phyloP scores from a whole-genome alignment of 306 rosid species.

The Fagus crenata region DNA sequence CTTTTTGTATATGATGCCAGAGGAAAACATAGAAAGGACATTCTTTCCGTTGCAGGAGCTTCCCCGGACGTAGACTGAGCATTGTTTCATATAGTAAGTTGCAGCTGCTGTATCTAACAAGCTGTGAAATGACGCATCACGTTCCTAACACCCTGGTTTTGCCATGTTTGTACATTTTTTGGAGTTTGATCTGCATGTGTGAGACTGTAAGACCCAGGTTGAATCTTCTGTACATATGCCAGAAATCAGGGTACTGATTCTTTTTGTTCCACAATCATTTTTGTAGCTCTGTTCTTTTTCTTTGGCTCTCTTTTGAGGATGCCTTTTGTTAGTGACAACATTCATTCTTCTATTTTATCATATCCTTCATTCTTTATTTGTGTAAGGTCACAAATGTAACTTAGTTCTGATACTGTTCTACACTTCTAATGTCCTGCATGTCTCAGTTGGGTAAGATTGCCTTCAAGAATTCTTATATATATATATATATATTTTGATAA shows the following conservation, averaged over 20 bases:
- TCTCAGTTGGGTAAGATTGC: not conserved
- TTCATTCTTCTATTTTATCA: not conserved
- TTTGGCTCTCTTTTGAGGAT: conserved; percentile 2
- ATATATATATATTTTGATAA: no score
- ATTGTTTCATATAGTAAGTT: conserved; percentile 29
- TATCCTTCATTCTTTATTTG: not conserved
- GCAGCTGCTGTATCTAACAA: conserved; percentile 51
- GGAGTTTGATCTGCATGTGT: conserved; percentile 18
- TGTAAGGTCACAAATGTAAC: not conserved
- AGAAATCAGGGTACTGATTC: conserved; percentile 21
- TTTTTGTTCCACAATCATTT: not conserved
- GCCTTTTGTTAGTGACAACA: not conserved
- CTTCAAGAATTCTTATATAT: not conserved
- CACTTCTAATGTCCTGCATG: not conserved
- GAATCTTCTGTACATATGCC: conserved; percentile 21
- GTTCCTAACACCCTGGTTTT: conserved; percentile 31
- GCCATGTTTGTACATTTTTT: conserved; percentile 29
- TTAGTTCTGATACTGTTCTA: not conserved
- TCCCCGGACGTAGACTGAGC: conserved; percentile 34
- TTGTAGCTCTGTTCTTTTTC: not conserved
- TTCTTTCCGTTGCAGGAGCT: conserved; percentile 28
- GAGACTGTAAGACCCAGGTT: conserved; percentile 25
- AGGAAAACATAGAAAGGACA: conserved; percentile 33
- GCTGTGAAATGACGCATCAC: conserved; percentile 34
- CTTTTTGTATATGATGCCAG: conserved; percentile 42